phyloP scores from a whole-genome alignment of 768 basidiomycete genomes.

The Rhodosporidiobolus odoratus region DNA sequence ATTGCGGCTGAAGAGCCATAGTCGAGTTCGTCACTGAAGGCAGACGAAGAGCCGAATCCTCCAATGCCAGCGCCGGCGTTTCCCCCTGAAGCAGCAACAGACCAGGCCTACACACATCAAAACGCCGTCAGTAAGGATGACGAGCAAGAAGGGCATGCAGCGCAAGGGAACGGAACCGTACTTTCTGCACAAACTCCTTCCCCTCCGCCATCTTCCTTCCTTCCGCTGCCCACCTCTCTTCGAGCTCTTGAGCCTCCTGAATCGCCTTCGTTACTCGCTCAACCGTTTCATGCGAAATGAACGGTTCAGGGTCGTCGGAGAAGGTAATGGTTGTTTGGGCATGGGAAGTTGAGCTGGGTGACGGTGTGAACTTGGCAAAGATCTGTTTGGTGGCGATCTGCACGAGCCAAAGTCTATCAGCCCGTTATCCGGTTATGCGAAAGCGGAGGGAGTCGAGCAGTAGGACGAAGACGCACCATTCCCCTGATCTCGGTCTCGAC shows the following conservation, averaged over 20 bases:
- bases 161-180: slow-evolving; percentile 41
- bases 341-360: background rate
- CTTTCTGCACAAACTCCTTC: slow-evolving; percentile 70
- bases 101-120: background rate
- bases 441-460: background rate
- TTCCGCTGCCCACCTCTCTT: slow-evolving; percentile 3
- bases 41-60: background rate
- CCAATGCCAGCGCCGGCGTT: background rate
- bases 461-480: slow-evolving; percentile 57
- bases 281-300: slow-evolving; percentile 58
- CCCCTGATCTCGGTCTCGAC: slow-evolving; percentile 59
- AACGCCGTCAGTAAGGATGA: background rate
- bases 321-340: slow-evolving; percentile 20
- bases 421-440: background rate
- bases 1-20: background rate
- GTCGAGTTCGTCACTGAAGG: slow-evolving; percentile 8
- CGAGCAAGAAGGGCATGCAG: background rate
- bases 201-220: slow-evolving; percentile 52
- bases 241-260: slow-evolving; percentile 45
- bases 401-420: no score
- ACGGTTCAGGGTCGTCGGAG: slow-evolving; percentile 34
- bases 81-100: background rate
- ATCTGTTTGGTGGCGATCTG: slow-evolving; percentile 71
- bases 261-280: slow-evolving; percentile 55
- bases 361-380: slow-evolving; percentile 55